These are phyloP conservation scores for Tausonia pullulans DNA, from an alignment of 1,284 basidiomycete species.

Conservation along the genomic window DNA sequence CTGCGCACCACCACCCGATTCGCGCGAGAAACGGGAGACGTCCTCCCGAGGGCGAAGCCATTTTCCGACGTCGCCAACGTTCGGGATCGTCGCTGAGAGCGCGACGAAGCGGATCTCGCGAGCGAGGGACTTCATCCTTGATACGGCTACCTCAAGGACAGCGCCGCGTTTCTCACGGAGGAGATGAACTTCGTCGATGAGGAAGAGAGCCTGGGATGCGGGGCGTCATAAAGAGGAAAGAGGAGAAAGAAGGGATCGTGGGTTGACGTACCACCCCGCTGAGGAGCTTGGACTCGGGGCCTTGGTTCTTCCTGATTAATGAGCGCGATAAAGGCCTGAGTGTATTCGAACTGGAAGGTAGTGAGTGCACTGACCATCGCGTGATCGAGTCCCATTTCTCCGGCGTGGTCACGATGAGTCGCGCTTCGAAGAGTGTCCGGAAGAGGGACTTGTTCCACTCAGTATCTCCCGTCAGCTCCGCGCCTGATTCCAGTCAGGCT, in stretches of 20 bases:
- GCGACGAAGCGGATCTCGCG: conserved; percentile 71
- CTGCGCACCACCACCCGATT: no score
- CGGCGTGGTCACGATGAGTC: conserved; percentile 78
- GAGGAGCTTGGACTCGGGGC: conserved; percentile 34
- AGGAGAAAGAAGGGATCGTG: no score
- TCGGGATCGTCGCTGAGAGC: conserved; percentile 81
- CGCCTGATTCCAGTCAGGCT: conserved; percentile 42
- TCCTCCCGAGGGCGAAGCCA: conserved; percentile 57
- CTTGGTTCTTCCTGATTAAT: not conserved
- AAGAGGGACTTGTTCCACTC: conserved; percentile 46
- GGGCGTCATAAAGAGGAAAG: no score
- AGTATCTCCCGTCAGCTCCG: conserved; percentile 86
- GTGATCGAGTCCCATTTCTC: conserved; percentile 94
- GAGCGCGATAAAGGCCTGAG: no score
- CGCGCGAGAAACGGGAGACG: no score
- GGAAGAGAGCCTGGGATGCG: conserved; percentile 42
- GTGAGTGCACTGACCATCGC: conserved; percentile 44
- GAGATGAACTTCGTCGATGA: conserved; percentile 93
- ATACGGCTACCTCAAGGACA: conserved; percentile 82
- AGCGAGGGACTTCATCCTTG: conserved; percentile 68
- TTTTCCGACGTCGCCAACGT: conserved; percentile 74
- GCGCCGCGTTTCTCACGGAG: conserved; percentile 80
- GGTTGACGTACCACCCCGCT: conserved; percentile 28
- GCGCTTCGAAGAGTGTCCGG: conserved; percentile 54
- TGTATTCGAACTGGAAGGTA: no score